Conservation (phyloP, 495 filamentous ascomycete genomes). For the Xylaria nigripes region DNA sequence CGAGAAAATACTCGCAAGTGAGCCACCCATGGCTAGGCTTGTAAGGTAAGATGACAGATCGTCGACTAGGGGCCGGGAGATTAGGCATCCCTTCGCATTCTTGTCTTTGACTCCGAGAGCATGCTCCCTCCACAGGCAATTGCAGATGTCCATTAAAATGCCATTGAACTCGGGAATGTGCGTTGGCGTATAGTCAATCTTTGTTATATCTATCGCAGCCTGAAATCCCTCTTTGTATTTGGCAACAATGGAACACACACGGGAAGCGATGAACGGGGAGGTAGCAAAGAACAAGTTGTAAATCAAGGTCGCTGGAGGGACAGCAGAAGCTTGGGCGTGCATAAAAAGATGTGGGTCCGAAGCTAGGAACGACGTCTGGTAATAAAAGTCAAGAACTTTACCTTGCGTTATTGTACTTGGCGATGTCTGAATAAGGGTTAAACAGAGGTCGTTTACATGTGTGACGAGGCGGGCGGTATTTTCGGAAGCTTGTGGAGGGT, state of each 20-base stretch:
- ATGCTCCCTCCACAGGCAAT: conserved; percentile 72
- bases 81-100: conserved; percentile 66
- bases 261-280: conserved; percentile 56
- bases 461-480: conserved; percentile 41
- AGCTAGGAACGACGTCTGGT: conserved; percentile 47
- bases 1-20: conserved; percentile 54
- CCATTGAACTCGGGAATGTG: conserved; percentile 71
- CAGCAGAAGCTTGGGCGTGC: conserved; percentile 30
- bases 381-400: conserved; percentile 63
- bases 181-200: conserved; percentile 36
- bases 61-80: conserved; percentile 41
- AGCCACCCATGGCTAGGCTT: conserved; percentile 32
- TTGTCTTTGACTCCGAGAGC: conserved; percentile 60
- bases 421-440: conserved; percentile 51
- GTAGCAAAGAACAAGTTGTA: conserved; percentile 62
- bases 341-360: conserved; percentile 38
- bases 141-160: conserved; percentile 84
- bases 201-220: conserved; percentile 40
- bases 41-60: conserved; percentile 40
- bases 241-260: conserved; percentile 58
- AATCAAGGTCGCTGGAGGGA: conserved; percentile 59
- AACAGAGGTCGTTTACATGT: conserved; percentile 55
- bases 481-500: conserved; percentile 16
- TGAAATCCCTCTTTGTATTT: conserved; percentile 72
- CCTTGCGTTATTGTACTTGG: conserved; percentile 33